Evolutionary conservation across 257 asterid species (phyloP), one percentile per base, ranked within the genome.

Genomic region (Solanum pinnatisectum): DNA sequence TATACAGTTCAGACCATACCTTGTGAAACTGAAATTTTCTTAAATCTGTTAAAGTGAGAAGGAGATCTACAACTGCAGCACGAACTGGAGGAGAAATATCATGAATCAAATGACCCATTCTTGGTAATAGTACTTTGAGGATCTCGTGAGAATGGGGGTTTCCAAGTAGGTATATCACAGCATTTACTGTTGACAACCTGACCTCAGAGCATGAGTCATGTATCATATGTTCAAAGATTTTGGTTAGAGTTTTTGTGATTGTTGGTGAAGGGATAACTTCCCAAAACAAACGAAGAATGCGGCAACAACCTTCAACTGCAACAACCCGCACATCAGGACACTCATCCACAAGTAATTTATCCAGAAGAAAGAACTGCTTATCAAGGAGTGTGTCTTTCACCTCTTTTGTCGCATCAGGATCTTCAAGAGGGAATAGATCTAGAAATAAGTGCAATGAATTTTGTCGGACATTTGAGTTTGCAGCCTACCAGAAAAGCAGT

Each of bases 281-380:
- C 99, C 99, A 97, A 59, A 95, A 97, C 94, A 91, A 86, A 93
- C 91, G 93, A 82, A 97, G 99, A 87, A 91, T 91, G 12, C 99
- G 98, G 87, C 98, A 96, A 92, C 95, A 91, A 90, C 99, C 99
- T 94, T 97, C 99, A 89, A 97, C 99, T 35, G 99, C 99, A 71
- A 96, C 96, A 90, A 92, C 94, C 90, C 99, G 92, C 87, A 97
- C 95, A 71, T 94, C 98, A 4, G 98, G 96, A 89, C 98, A 94
- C 65, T 96, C 99, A 91, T 97, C 99, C 93, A 90, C 89, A 60
- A 96, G 95, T 89, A 95, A 89, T 89, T 94, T 95, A 90, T 97
- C 99, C 91, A 97, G 85, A 83, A 97, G 93, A 90, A 94, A 97
- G 91, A 94, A 95, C 87, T 97, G 99, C 85, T 93, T 96, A 78